A percentile compares a stretch with the other conserved stretches of the same genome.
phyloP scores from a whole-genome alignment of 148 eudicot species.

The Chenopodium album region DNA sequence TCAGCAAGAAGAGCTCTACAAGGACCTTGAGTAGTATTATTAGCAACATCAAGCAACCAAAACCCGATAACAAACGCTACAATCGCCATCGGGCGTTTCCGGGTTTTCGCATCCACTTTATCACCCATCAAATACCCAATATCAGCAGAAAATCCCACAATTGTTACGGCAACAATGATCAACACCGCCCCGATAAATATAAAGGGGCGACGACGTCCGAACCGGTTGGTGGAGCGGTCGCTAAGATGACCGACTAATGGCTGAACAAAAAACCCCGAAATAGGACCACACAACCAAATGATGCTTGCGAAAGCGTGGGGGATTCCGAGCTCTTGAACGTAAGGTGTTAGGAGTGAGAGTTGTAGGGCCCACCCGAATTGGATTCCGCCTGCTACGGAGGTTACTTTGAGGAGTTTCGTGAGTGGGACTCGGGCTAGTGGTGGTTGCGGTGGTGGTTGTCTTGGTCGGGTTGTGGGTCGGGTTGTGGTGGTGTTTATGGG shows the following conservation, averaged over 20 bases:
- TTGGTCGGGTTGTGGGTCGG: background rate
- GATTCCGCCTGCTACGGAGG: conserved; percentile 85
- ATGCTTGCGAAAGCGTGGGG: conserved; percentile 89
- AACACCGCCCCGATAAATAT: conserved; percentile 52
- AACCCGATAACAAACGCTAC: conserved; percentile 36
- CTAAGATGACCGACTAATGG: conserved; percentile 83
- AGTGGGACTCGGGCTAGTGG: conserved; percentile 31
- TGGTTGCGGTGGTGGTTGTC: conserved; percentile 3
- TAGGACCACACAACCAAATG: conserved; percentile 92
- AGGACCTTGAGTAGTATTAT: conserved; percentile 75
- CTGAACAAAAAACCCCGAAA: conserved; percentile 88
- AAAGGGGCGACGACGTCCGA: conserved; percentile 81
- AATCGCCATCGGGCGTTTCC: conserved; percentile 47
- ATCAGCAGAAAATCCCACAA: conserved; percentile 77
- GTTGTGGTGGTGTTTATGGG: background rate
- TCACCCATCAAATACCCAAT: conserved; percentile 62
- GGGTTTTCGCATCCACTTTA: background rate
- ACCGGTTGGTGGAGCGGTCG: conserved; percentile 59
- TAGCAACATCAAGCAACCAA: conserved; percentile 40
- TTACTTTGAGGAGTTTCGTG: conserved; percentile 56
- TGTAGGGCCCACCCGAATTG: conserved; percentile 99
- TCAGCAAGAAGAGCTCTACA: conserved; percentile 78
- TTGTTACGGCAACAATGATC: conserved; percentile 50
- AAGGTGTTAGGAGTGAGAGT: conserved; percentile 79
- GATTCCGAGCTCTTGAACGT: conserved; percentile 92